phyloP scores from a whole-genome alignment of 805 yeast species.

The Starmerella apicola region DNA sequence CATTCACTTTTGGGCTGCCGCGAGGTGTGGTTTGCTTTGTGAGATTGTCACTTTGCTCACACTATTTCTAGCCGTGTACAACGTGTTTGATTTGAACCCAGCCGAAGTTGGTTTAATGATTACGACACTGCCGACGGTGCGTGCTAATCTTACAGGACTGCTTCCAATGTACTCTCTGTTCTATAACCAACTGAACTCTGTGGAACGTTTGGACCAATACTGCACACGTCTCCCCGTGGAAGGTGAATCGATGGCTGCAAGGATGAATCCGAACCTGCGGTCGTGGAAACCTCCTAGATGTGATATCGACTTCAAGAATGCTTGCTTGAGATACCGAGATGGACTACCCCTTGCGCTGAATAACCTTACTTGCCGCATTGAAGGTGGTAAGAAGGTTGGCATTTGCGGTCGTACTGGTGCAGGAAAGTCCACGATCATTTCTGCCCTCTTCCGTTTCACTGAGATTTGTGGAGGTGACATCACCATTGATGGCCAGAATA shows the following conservation, averaged over 20 bases:
- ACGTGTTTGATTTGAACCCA: slow-evolving; percentile 46
- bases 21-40: slow-evolving; percentile 46
- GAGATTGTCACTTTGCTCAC: slow-evolving; percentile 39
- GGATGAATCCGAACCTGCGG: slow-evolving; percentile 20
- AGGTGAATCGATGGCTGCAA: slow-evolving; percentile 57
- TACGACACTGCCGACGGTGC: slow-evolving; percentile 43
- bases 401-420: slow-evolving; percentile 88
- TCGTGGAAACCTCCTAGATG: slow-evolving; percentile 52
- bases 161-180: slow-evolving; percentile 52
- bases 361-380: slow-evolving; percentile 37
- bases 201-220: slow-evolving; percentile 54
- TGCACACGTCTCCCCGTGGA: slow-evolving; percentile 36
- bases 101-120: slow-evolving; percentile 55
- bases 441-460: slow-evolving; percentile 52
- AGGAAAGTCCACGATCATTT: slow-evolving; percentile 67
- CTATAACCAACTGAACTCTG: slow-evolving; percentile 65
- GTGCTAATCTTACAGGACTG: slow-evolving; percentile 44
- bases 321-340: slow-evolving; percentile 47
- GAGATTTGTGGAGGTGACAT: slow-evolving; percentile 46
- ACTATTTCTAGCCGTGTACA: slow-evolving; percentile 44
- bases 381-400: slow-evolving; percentile 57
- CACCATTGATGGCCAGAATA: slow-evolving; percentile 55
- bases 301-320: slow-evolving; percentile 41
- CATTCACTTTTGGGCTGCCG: slow-evolving; percentile 58
- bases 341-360: slow-evolving; percentile 54